Evolutionary conservation across 495 filamentous ascomycete genomes (phyloP).

Genomic region (Podospora comata): DNA sequence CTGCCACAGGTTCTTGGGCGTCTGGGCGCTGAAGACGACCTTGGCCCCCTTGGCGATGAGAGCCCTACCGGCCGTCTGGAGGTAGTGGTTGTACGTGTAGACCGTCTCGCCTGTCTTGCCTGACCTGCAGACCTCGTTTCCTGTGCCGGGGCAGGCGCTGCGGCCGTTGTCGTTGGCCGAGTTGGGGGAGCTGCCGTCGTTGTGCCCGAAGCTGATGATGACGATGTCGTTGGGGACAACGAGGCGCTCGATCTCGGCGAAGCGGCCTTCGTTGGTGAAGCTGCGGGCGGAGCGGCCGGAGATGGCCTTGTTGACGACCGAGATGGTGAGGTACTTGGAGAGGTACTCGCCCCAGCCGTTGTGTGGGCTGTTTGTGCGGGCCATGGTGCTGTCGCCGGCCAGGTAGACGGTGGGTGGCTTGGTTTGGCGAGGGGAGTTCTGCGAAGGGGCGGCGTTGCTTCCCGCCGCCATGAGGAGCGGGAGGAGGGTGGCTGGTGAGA

Average conservation of each 20-base stretch:
- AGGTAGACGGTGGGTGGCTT: constrained; percentile 45
- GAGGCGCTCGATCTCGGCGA: constrained; percentile 49
- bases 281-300: constrained; percentile 58
- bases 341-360: constrained; percentile 59
- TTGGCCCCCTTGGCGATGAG: constrained; percentile 58
- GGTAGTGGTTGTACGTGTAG: constrained; percentile 55
- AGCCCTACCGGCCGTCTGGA: constrained; percentile 51
- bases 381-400: constrained; percentile 59
- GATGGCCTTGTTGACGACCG: constrained; percentile 57
- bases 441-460: not conserved
- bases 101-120: constrained; percentile 52
- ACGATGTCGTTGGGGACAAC: constrained; percentile 54
- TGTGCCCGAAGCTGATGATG: constrained; percentile 64
- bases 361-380: constrained; percentile 27
- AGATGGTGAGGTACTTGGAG: constrained; percentile 41
- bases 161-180: constrained; percentile 56
- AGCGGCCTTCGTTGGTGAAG: constrained; percentile 59
- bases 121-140: constrained; percentile 51
- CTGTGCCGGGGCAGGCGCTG: constrained; percentile 54
- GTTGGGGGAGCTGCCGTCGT: constrained; percentile 59
- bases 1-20: constrained; percentile 64
- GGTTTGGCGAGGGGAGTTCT: constrained; percentile 19
- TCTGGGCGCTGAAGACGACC: constrained; percentile 60
- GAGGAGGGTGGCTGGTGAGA: constrained; percentile 5
- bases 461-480: constrained; percentile 6